A percentile compares a stretch with the other conserved stretches of the same genome.
Conservation (phyloP, 2,329 filamentous ascomycete species). For the Trichoderma atrobrunneum region DNA sequence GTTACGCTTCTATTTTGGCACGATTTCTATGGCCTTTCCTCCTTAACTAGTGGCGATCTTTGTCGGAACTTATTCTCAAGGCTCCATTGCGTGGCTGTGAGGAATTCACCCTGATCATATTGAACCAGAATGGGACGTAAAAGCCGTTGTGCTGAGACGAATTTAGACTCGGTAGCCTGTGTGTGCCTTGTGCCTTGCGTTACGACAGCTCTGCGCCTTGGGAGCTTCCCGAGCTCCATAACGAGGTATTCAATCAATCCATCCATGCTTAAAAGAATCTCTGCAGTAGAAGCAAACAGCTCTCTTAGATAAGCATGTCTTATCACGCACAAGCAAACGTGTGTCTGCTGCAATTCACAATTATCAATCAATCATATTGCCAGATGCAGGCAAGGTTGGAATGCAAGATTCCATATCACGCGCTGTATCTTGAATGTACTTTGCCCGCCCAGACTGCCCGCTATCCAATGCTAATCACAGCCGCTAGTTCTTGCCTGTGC, state of each 20-base stretch:
- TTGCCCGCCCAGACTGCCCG: not conserved
- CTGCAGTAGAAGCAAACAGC: not conserved
- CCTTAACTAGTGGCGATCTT: not conserved
- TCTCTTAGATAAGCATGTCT: not conserved
- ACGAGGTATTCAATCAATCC: not conserved
- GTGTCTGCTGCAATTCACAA: not conserved
- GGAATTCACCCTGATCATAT: not conserved
- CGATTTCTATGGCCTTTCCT: not conserved
- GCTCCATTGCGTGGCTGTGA: not conserved
- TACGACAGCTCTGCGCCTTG: not conserved
- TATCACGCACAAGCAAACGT: not conserved
- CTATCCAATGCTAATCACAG: conserved; percentile 11
- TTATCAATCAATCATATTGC: not conserved
- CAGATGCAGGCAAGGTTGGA: not conserved
- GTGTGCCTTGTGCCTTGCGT: not conserved
- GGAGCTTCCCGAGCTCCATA: not conserved
- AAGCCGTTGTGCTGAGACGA: not conserved
- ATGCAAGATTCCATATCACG: not conserved
- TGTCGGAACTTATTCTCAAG: not conserved
- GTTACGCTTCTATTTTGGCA: not conserved
- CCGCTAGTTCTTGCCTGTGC: not conserved
- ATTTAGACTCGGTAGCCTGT: not conserved
- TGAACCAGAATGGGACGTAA: not conserved
- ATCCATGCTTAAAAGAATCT: too few species aligned
- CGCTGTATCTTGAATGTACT: not conserved